Evolutionary conservation across 108 stramenopile genomes (phyloP).

Genomic region (Pseudonitzschia multistriata): DNA sequence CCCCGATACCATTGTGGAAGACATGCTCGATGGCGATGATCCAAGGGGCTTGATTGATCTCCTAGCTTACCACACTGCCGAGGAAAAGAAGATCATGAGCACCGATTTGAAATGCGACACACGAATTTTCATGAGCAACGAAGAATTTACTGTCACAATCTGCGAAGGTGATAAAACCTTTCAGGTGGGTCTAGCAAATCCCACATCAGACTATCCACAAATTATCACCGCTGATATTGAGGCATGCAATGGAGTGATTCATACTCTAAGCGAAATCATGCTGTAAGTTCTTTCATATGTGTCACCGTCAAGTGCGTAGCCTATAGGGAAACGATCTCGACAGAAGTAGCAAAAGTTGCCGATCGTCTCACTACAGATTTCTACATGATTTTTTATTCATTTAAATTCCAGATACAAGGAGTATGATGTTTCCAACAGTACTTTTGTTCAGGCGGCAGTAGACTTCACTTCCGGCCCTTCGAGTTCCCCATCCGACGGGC

Average conservation of each 20-base stretch:
- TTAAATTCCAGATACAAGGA: background rate
- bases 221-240: slow-evolving; percentile 4
- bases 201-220: background rate
- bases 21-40: background rate
- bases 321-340: background rate
- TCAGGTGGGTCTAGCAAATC: slow-evolving; percentile 13
- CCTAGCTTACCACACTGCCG: background rate
- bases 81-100: background rate
- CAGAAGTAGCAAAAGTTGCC: background rate
- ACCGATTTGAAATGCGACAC: slow-evolving; percentile 13
- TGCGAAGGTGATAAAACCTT: background rate
- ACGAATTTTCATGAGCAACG: background rate
- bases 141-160: slow-evolving; percentile 3
- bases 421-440: background rate
- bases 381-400: background rate
- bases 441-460: background rate
- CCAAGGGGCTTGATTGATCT: background rate
- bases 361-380: background rate
- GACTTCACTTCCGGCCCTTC: background rate
- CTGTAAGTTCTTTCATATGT: background rate
- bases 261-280: slow-evolving; percentile 5
- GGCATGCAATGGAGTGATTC: slow-evolving; percentile 12
- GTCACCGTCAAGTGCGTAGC: background rate
- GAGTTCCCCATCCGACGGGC: background rate
- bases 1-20: background rate